phyloP scores from a whole-genome alignment of 208 protist genomes.

The Herpetomonas tarakana region DNA sequence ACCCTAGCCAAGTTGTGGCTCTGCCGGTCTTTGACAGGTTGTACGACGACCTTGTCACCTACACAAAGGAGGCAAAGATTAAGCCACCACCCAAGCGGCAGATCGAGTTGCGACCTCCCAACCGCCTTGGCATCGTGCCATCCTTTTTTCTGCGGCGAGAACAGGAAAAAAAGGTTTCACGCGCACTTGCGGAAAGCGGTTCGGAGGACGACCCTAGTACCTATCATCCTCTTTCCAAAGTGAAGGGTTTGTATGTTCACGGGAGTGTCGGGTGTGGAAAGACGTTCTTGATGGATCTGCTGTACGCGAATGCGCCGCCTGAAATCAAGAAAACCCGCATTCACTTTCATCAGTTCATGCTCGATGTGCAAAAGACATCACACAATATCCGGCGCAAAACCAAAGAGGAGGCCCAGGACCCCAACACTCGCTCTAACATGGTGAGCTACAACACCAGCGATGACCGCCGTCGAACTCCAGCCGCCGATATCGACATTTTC shows the following conservation, averaged over 20 bases:
- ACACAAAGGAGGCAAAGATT: slow-evolving; percentile 30
- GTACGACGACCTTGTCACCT: slow-evolving; percentile 68
- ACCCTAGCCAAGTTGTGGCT: slow-evolving; percentile 56
- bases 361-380: slow-evolving; percentile 90
- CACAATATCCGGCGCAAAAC: slow-evolving; percentile 66
- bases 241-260: slow-evolving; percentile 93
- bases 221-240: slow-evolving; percentile 75
- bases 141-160: slow-evolving; percentile 73
- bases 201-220: slow-evolving; percentile 14
- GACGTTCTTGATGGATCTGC: slow-evolving; percentile 96
- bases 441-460: slow-evolving; percentile 51
- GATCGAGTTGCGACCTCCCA: slow-evolving; percentile 75
- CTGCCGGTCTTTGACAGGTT: slow-evolving; percentile 81
- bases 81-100: slow-evolving; percentile 39
- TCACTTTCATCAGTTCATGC: slow-evolving; percentile 97
- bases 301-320: slow-evolving; percentile 81
- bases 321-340: slow-evolving; percentile 87
- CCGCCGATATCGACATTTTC: slow-evolving; percentile 70
- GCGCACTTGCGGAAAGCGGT: slow-evolving; percentile 35
- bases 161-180: slow-evolving; percentile 68
- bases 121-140: slow-evolving; percentile 75
- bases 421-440: slow-evolving; percentile 30
- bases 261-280: slow-evolving; percentile 97
- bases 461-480: slow-evolving; percentile 50
- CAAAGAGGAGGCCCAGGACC: slow-evolving; percentile 43